A percentile compares a stretch with the other conserved stretches of the same genome.
Conservation (phyloP, 139 green algal species). For the Chlorella vulgaris region DNA sequence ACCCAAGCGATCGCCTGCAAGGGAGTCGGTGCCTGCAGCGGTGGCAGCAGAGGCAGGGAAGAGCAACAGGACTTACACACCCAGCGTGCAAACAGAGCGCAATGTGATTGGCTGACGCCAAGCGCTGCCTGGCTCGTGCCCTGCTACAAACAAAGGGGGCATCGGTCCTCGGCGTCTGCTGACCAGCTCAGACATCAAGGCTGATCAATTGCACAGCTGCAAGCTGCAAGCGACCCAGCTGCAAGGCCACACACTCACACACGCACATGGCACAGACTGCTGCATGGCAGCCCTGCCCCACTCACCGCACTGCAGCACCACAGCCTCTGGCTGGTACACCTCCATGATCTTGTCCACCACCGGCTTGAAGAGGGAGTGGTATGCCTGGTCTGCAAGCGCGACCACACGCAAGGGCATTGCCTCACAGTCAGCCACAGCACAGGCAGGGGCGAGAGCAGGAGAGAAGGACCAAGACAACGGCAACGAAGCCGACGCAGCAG, state of each 20-base stretch:
- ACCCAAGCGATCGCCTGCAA: constrained; percentile 90
- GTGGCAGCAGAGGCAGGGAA: not conserved
- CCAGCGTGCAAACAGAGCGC: not conserved
- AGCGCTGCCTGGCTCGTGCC: not conserved
- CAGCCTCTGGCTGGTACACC: constrained; percentile 84
- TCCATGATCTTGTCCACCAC: constrained; percentile 81
- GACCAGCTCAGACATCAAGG: no score
- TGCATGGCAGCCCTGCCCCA: no score
- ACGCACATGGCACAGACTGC: no score
- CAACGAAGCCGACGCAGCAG: not conserved
- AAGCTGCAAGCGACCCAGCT: no score
- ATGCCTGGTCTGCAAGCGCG: constrained; percentile 64
- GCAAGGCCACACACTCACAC: no score
- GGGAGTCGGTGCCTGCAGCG: constrained; percentile 83
- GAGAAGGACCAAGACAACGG: not conserved
- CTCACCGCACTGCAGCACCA: constrained; percentile 83
- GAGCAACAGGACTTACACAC: not conserved
- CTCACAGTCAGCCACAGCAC: not conserved
- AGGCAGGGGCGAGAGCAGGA: not conserved
- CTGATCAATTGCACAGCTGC: no score
- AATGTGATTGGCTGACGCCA: not conserved
- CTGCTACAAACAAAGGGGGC: no score
- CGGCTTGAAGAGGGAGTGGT: constrained; percentile 81
- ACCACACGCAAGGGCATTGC: not conserved
- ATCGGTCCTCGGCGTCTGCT: no score